A percentile compares a stretch with the other conserved stretches of the same genome.
phyloP scores from a whole-genome alignment of 371 early-diverging fungal genomes.

The Synchytrium microbalum region DNA sequence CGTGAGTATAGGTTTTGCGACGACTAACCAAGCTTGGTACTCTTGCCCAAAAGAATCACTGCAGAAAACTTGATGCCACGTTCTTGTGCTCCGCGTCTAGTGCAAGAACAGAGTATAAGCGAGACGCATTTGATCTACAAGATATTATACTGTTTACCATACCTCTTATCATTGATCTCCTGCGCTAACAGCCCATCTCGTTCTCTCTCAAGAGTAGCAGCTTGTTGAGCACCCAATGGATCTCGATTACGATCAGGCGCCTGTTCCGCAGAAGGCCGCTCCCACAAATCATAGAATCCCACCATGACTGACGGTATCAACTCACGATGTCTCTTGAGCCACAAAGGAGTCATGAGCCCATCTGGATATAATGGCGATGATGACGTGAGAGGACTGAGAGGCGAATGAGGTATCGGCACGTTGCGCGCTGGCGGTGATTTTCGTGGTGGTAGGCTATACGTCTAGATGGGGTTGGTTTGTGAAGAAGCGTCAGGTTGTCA shows the following conservation, averaged over 20 bases:
- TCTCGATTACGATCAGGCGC: no score
- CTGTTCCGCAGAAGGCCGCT: no score
- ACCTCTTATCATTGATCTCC: slow-evolving; percentile 64
- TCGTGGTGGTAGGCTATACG: no score
- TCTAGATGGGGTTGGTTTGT: no score
- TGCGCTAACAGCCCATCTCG: slow-evolving; percentile 46
- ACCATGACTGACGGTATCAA: slow-evolving; percentile 57
- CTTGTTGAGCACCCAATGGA: slow-evolving; percentile 43
- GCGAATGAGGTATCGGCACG: slow-evolving; percentile 36
- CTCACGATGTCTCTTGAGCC: slow-evolving; percentile 60
- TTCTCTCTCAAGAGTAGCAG: slow-evolving; percentile 50
- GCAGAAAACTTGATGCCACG: slow-evolving; percentile 65
- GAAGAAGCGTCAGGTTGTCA: no score
- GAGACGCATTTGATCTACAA: not conserved
- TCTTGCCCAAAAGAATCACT: slow-evolving; percentile 51
- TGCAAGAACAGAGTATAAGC: not conserved
- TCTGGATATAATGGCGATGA: slow-evolving; percentile 73
- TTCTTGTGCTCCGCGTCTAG: slow-evolving; percentile 57
- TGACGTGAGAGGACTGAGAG: slow-evolving; percentile 59
- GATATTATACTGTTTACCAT: slow-evolving; percentile 2
- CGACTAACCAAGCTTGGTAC: slow-evolving; percentile 41
- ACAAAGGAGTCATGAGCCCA: slow-evolving; percentile 65
- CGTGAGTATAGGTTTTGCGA: slow-evolving; percentile 9
- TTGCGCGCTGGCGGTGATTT: no score
- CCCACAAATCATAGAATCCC: slow-evolving; percentile 42